Evolutionary conservation across 352 stramenopile species (phyloP), one percentile per base, ranked within the genome.

Genomic region (Elongisporangium senticosum): DNA sequence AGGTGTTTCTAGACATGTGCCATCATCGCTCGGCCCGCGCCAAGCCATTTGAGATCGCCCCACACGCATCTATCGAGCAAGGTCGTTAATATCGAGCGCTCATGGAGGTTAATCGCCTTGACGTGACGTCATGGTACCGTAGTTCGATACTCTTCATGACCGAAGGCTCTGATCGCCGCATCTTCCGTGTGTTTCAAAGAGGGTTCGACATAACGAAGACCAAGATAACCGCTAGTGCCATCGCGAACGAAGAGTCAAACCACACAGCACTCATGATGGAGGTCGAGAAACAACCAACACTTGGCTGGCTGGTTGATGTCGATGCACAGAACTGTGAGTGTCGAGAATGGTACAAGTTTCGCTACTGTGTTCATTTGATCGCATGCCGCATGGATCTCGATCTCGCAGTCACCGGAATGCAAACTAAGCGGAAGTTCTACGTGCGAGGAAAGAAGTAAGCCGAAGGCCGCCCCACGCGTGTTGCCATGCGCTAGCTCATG

Each of bases 331-430:
- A 20, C 2, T 59, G 59, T 49, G 19, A 43, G 17, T 64, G 59
- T 21, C 48, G 55, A 15, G 56, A 22, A 47, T 51, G 43, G 52
- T 40, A 52, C 28, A 63, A 63, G 55, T 23, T 54, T 19, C 39
- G 51, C 1, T 61, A 43, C 26, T 63, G 51, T 20, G 40, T 67
- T 28, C 62, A 67, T 55, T 1, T 58, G 8, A 54, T 63, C 49
- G 53, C 52, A 20, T 23, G 39, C 11, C 59, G 24, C 24, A 28
- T 28, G 24, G 24, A 28, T 28, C 24, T 28, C 24, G 24, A 28
- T 28, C 24, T 28, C 3, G 24, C 24, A 28, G 24, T 28, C 24
- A 28, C 24, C 24, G 24, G 24, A 28, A 28, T 28, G 24, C 24
- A 3, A 28, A 28, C 24, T 28, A 28, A 28, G 24, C 24, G 24